Conservation (phyloP, 306 rosid genomes). For the Gastrolobium bilobum region DNA sequence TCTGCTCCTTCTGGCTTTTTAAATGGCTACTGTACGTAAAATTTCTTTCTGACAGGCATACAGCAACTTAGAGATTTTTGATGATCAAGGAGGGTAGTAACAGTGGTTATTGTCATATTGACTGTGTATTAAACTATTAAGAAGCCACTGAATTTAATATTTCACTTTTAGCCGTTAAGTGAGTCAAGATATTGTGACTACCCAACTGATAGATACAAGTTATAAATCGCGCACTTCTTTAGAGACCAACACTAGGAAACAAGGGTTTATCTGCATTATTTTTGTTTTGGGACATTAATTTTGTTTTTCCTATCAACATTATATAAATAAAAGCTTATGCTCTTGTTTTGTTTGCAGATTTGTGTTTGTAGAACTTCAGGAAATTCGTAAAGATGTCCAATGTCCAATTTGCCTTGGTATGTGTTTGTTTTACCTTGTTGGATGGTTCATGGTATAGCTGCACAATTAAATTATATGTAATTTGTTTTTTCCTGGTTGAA, state of each 20-base stretch:
- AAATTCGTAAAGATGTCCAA: constrained; percentile 77
- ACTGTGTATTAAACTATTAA: not conserved
- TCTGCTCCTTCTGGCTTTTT: not conserved
- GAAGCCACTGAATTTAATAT: not conserved
- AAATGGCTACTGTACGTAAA: not conserved
- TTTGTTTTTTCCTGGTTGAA: not conserved
- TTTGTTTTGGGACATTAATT: not conserved
- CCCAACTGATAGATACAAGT: not conserved
- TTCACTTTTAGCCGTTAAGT: not conserved
- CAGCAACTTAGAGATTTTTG: not conserved
- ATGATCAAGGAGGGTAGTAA: not conserved
- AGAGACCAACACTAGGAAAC: not conserved
- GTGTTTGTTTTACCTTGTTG: constrained; percentile 41
- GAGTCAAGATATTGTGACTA: not conserved
- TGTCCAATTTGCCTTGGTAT: constrained; percentile 91
- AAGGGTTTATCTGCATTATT: constrained; percentile 9
- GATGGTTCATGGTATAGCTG: not conserved
- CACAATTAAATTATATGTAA: not conserved
- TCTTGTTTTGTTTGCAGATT: constrained; percentile 61
- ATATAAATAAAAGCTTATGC: not conserved
- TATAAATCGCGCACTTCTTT: not conserved
- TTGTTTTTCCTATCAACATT: not conserved
- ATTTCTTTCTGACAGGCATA: too few relatives aligned
- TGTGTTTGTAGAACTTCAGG: constrained; percentile 63
- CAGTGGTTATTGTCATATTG: constrained; percentile 2